Conservation (phyloP, 1,284 basidiomycete genomes). For the Ustilago crameri region DNA sequence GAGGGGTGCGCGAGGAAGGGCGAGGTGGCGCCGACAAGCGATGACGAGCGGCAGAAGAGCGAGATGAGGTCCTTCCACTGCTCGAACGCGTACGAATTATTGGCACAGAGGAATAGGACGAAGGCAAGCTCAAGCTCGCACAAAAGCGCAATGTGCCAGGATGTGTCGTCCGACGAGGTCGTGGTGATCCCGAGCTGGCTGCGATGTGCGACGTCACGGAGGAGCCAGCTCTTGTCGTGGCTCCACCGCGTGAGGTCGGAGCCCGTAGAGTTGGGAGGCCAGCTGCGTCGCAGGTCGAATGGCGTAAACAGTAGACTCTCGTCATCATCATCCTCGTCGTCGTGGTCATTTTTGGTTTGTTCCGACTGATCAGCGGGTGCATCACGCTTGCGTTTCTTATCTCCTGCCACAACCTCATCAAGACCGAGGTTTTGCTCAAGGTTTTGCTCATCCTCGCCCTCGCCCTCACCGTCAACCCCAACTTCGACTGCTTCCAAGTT, state of each 20-base stretch:
- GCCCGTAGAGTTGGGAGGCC: conserved; percentile 55
- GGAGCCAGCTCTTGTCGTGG: conserved; percentile 64
- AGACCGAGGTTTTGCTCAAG: no score
- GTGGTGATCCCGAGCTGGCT: conserved; percentile 6
- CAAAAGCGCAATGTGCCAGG: conserved; percentile 11
- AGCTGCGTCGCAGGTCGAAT: conserved; percentile 57
- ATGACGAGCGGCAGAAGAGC: conserved; percentile 45
- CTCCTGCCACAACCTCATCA: not conserved
- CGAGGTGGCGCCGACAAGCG: conserved; percentile 41
- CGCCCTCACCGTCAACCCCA: conserved; percentile 1
- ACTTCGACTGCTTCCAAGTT: conserved; percentile 4
- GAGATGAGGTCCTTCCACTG: conserved; percentile 46
- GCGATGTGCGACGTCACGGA: conserved; percentile 46
- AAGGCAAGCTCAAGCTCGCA: conserved; percentile 56
- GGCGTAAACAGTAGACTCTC: conserved; percentile 42
- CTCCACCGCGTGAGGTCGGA: conserved; percentile 57
- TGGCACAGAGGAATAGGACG: conserved; percentile 33
- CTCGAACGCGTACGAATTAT: conserved; percentile 44
- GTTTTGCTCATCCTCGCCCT: not conserved
- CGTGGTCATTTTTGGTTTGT: no score
- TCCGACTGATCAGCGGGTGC: not conserved
- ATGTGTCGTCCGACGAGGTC: conserved; percentile 5
- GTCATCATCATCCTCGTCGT: conserved; percentile 7
- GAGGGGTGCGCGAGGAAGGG: conserved; percentile 40
- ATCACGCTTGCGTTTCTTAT: conserved; percentile 8